Percentiles rank a stretch among this genome's conserved stretches.
These are phyloP conservation scores for Panicum virgatum DNA, from an alignment of 202 grass and related monocot species.

Conservation along the genomic window DNA sequence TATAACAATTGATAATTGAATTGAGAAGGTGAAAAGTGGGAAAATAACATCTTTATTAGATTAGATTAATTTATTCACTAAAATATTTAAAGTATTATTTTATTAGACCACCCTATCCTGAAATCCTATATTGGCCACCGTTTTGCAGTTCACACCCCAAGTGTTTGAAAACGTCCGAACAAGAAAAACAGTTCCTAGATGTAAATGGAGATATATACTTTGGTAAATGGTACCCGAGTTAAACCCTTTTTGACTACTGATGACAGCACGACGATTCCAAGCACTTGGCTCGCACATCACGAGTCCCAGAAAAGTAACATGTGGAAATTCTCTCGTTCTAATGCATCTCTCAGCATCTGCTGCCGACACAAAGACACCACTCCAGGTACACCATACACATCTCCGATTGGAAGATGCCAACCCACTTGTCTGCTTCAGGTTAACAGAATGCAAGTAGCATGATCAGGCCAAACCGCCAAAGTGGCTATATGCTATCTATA, in stretches of 20 bases:
- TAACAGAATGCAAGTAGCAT: background rate
- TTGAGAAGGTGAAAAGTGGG: too few relatives aligned
- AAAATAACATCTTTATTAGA: too few relatives aligned
- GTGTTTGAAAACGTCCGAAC: too few relatives aligned
- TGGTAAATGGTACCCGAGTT: background rate
- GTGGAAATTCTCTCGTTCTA: background rate
- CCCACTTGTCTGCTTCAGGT: background rate
- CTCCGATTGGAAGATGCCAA: background rate
- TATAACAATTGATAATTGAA: too few relatives aligned
- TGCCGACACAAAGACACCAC: background rate
- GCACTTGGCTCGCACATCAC: background rate
- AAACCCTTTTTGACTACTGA: slow-evolving; percentile 19
- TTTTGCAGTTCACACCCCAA: too few relatives aligned
- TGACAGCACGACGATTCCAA: background rate
- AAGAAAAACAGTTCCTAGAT: background rate
- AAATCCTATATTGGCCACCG: too few relatives aligned
- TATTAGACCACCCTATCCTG: too few relatives aligned
- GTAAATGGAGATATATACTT: background rate
- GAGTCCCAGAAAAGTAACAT: background rate
- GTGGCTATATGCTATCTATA: background rate
- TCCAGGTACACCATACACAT: background rate
- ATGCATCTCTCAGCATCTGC: too few relatives aligned
- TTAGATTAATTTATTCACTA: too few relatives aligned
- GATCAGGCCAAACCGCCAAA: background rate
- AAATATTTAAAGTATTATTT: too few relatives aligned